phyloP scores from a whole-genome alignment of 176 grass and related monocot genomes.

The Panicum miliaceum region DNA sequence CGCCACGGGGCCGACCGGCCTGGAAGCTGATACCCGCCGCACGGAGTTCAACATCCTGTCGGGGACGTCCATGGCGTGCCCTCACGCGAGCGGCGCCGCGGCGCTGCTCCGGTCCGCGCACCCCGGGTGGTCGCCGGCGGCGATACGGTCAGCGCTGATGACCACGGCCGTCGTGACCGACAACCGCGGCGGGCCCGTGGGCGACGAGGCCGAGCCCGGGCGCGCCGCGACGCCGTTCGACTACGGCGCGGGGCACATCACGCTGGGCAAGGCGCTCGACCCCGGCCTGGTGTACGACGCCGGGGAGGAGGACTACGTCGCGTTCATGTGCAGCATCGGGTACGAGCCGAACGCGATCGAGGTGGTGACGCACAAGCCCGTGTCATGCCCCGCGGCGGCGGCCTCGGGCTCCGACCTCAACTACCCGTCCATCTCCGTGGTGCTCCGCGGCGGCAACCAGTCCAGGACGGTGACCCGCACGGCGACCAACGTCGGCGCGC shows the following conservation, averaged over 20 bases:
- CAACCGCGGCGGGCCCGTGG: constrained; percentile 60
- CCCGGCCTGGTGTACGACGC: constrained; percentile 88
- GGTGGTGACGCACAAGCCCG: constrained; percentile 85
- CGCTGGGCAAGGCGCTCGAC: constrained; percentile 68
- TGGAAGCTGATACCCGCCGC: constrained; percentile 60
- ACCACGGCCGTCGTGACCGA: constrained; percentile 65
- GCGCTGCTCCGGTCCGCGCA: constrained; percentile 90
- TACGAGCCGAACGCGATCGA: constrained; percentile 79
- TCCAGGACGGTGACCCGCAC: constrained; percentile 67
- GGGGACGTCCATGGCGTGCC: constrained; percentile 95
- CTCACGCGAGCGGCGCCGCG: constrained; percentile 87
- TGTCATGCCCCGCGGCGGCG: constrained; percentile 46
- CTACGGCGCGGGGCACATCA: constrained; percentile 76
- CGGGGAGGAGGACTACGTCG: constrained; percentile 70
- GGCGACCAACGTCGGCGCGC: constrained; percentile 67
- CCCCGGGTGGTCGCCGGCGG: constrained; percentile 77
- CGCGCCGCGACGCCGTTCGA: constrained; percentile 75
- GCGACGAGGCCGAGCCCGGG: constrained; percentile 65
- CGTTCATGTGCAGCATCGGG: constrained; percentile 90
- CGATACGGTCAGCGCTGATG: constrained; percentile 91
- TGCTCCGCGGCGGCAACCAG: constrained; percentile 60
- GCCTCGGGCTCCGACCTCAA: constrained; percentile 74
- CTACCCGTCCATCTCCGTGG: constrained; percentile 94
- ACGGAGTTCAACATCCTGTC: constrained; percentile 98
- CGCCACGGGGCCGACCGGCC: constrained; percentile 70